Conservation (phyloP, 106 monocot genomes). For the Allium cepa region DNA sequence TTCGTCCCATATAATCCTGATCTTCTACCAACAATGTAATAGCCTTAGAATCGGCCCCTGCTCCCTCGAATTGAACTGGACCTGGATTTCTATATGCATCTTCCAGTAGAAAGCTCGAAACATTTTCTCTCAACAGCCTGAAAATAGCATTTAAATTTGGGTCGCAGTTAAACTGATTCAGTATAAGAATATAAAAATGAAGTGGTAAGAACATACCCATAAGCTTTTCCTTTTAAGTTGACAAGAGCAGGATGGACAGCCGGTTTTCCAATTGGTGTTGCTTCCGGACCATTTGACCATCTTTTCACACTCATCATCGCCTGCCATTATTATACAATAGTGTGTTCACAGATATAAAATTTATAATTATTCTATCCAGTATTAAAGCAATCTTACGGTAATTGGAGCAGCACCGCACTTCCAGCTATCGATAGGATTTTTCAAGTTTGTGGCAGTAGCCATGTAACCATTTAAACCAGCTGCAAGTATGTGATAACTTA, state of each 20-base stretch:
- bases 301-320: conserved; percentile 78
- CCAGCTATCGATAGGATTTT: conserved; percentile 77
- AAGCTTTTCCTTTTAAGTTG: conserved; percentile 56
- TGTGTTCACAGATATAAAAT: too few relatives aligned
- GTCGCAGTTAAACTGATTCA: too few relatives aligned
- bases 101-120: conserved; percentile 45
- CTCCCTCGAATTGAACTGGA: conserved; percentile 74
- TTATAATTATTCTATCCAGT: too few relatives aligned
- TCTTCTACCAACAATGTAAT: conserved; percentile 55
- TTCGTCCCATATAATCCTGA: conserved; percentile 80
- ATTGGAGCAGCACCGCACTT: conserved; percentile 92
- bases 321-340: too few relatives aligned
- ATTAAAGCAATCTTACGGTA: conserved; percentile 28
- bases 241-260: conserved; percentile 58
- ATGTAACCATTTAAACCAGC: conserved; percentile 91
- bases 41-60: conserved; percentile 41
- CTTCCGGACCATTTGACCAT: conserved; percentile 43
- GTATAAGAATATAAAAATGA: too few relatives aligned
- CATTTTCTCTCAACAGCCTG: conserved; percentile 58
- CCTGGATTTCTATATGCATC: conserved; percentile 82
- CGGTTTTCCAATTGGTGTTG: conserved; percentile 50
- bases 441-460: conserved; percentile 86
- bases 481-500: conserved; percentile 85
- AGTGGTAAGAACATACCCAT: too few relatives aligned
- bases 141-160: too few relatives aligned